Percentiles rank a stretch among this genome's conserved stretches.
These are phyloP conservation scores for Cucumis hystrix DNA, from an alignment of 306 rosid species.

Conservation along the genomic window DNA sequence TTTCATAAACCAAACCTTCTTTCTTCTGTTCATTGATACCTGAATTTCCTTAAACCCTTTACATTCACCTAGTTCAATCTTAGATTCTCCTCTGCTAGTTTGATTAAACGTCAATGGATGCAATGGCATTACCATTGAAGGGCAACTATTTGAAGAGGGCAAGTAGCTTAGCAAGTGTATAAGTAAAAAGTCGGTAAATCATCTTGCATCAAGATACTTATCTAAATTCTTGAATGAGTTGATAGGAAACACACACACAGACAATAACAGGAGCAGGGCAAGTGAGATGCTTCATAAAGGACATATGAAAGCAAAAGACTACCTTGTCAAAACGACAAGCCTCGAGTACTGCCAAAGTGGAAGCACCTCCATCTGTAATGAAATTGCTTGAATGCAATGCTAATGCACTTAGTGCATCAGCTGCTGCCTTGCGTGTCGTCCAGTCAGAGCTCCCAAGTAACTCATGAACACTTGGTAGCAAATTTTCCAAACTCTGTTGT, in stretches of 20 bases:
- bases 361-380: conserved; percentile 38
- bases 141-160: neutral
- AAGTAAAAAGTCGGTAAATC: neutral
- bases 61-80: neutral
- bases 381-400: conserved; percentile 73
- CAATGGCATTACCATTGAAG: neutral
- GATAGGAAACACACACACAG: neutral
- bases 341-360: conserved; percentile 60
- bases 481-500: conserved; percentile 68
- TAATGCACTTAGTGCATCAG: conserved; percentile 59
- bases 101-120: neutral
- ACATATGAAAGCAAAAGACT: conserved; percentile 14
- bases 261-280: neutral
- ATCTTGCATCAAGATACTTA: neutral
- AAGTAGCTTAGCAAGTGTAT: neutral
- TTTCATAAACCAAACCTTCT: neutral
- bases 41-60: neutral
- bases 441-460: conserved; percentile 77
- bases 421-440: conserved; percentile 98
- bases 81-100: neutral
- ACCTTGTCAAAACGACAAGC: conserved; percentile 95
- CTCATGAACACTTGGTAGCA: conserved; percentile 64
- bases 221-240: neutral
- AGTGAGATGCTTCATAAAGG: neutral
- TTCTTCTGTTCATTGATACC: neutral